These are phyloP conservation scores for Dalbergia oliveri DNA, from an alignment of 306 rosid genomes.

Conservation along the genomic window DNA sequence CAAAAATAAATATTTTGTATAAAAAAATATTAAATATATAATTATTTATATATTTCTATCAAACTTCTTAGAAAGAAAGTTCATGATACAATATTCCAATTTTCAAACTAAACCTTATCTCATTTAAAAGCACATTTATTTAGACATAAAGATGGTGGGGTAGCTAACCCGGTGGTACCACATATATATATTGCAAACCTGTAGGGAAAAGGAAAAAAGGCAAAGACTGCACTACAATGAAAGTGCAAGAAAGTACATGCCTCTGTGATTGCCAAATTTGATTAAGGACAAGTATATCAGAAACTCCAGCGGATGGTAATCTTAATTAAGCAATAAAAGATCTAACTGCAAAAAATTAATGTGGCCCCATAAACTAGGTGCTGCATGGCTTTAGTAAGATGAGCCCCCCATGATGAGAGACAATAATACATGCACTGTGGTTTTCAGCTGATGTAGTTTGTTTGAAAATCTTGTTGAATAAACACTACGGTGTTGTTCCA, in stretches of 20 bases:
- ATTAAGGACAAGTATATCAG: slow-evolving; percentile 34
- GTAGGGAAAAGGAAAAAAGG: slow-evolving; percentile 14
- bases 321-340: slow-evolving; percentile 37
- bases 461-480: slow-evolving; percentile 35
- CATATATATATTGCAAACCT: slow-evolving; percentile 1
- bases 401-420: slow-evolving; percentile 25
- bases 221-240: slow-evolving; percentile 5
- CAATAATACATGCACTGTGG: slow-evolving; percentile 23
- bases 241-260: slow-evolving; percentile 48
- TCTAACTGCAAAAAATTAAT: slow-evolving; percentile 18
- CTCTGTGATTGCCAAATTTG: slow-evolving; percentile 41
- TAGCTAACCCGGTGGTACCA: not conserved
- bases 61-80: no score
- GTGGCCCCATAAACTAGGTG: slow-evolving; percentile 27
- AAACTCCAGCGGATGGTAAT: not conserved
- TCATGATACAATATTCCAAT: no score
- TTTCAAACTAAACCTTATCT: no score
- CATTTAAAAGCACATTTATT: not conserved
- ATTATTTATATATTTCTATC: no score
- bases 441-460: slow-evolving; percentile 36
- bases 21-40: no score
- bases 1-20: no score
- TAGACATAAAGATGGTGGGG: slow-evolving; percentile 8
- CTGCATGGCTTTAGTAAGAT: not conserved
- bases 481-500: slow-evolving; percentile 33